These are phyloP conservation scores for Pythium sukuiense DNA, from an alignment of 352 stramenopile species.

Conservation along the genomic window DNA sequence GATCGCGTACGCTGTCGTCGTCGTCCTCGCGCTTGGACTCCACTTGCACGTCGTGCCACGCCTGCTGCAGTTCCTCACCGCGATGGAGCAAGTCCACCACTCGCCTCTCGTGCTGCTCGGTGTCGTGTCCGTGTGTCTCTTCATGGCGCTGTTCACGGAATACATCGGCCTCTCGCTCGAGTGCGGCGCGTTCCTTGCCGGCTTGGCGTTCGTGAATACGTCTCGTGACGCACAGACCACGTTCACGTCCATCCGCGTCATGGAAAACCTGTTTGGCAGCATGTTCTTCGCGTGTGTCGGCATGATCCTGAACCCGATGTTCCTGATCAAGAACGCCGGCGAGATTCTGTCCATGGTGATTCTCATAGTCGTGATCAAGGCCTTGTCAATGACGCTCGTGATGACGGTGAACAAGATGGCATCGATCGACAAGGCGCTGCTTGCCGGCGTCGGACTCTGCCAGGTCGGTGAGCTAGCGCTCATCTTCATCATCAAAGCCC, in stretches of 20 bases:
- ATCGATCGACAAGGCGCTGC: slow-evolving; percentile 69
- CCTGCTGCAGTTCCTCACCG: slow-evolving; percentile 67
- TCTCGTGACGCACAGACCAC: slow-evolving; percentile 62
- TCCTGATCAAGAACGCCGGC: slow-evolving; percentile 69
- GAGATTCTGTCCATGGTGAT: slow-evolving; percentile 85
- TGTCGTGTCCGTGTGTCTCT: slow-evolving; percentile 82
- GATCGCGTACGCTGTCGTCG: slow-evolving; percentile 70
- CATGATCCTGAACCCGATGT: slow-evolving; percentile 87
- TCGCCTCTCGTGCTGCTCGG: slow-evolving; percentile 75
- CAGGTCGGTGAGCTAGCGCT: slow-evolving; percentile 85
- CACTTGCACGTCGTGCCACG: slow-evolving; percentile 72
- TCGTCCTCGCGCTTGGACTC: slow-evolving; percentile 63
- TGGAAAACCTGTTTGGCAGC: slow-evolving; percentile 87
- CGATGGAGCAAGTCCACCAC: slow-evolving; percentile 83
- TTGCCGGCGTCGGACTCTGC: slow-evolving; percentile 71
- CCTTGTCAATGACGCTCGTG: slow-evolving; percentile 64
- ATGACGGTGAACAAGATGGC: slow-evolving; percentile 79
- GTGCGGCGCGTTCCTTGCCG: slow-evolving; percentile 80
- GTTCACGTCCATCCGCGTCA: slow-evolving; percentile 83
- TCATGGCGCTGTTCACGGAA: slow-evolving; percentile 86
- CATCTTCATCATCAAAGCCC: slow-evolving; percentile 91
- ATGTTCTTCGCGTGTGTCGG: slow-evolving; percentile 90
- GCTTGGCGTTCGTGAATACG: slow-evolving; percentile 76
- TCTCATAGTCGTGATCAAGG: slow-evolving; percentile 79
- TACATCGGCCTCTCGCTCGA: slow-evolving; percentile 81